These are phyloP conservation scores for Trematosphaeria pertusa DNA, from an alignment of 2,329 filamentous ascomycete genomes.

Conservation along the genomic window DNA sequence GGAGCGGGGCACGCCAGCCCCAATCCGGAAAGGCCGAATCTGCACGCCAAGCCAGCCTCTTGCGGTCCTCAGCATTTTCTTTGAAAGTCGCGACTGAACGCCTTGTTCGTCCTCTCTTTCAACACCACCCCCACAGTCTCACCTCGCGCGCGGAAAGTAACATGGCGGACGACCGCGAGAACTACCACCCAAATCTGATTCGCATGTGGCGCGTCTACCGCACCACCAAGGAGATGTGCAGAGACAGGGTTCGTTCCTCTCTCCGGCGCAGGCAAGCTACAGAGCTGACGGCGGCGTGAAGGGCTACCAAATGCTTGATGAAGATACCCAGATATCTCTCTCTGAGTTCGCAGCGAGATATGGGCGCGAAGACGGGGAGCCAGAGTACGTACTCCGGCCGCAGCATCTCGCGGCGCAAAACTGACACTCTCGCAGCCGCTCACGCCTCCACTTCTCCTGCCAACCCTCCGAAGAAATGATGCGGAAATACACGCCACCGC, in stretches of 20 bases:
- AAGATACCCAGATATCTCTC: slow-evolving; percentile 85
- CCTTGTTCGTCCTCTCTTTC: slow-evolving; percentile 9
- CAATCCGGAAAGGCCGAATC: neutral
- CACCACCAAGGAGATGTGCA: slow-evolving; percentile 94
- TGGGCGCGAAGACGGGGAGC: slow-evolving; percentile 73
- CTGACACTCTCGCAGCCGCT: slow-evolving; percentile 65
- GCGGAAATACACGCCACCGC: slow-evolving; percentile 77
- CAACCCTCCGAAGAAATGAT: slow-evolving; percentile 85
- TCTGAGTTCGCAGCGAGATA: slow-evolving; percentile 80
- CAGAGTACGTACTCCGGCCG: slow-evolving; percentile 67
- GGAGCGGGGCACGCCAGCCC: slow-evolving; percentile 15
- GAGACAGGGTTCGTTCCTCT: slow-evolving; percentile 75
- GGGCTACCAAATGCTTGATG: slow-evolving; percentile 92
- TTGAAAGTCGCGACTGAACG: slow-evolving; percentile 25
- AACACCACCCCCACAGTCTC: slow-evolving; percentile 12
- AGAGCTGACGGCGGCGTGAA: slow-evolving; percentile 50
- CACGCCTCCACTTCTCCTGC: slow-evolving; percentile 85
- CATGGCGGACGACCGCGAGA: slow-evolving; percentile 37
- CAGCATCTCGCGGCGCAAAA: slow-evolving; percentile 5
- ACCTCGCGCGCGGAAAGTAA: slow-evolving; percentile 10
- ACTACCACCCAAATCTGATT: slow-evolving; percentile 42
- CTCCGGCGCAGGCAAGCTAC: slow-evolving; percentile 21
- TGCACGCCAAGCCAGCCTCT: slow-evolving; percentile 29
- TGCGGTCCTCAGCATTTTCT: slow-evolving; percentile 39
- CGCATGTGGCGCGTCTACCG: slow-evolving; percentile 93